Evolutionary conservation across 208 protist species (phyloP), one percentile per base, ranked within the genome.

Genomic region (Leishmania tropica): DNA sequence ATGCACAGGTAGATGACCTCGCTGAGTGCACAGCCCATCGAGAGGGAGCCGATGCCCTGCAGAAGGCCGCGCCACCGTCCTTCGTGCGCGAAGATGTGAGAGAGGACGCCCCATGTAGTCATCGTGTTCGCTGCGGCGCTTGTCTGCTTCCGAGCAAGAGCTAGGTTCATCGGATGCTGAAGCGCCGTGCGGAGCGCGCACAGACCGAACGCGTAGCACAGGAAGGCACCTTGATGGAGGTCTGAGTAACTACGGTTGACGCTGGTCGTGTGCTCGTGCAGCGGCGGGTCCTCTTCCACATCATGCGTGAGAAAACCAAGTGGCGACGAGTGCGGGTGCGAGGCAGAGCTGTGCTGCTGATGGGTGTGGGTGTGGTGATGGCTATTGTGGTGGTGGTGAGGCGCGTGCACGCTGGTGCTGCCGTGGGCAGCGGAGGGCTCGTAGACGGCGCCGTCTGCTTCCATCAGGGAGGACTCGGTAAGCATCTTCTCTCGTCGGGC

Each of bases 161-260:
- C 94, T 8, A 97, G 60, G 83, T 94, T 97, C 15, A 97, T 85
- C 3, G 94, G 94, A 68, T 97, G 94, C 91, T 97, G 94, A 56
- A 90, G 37, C 0, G 90, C 90, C 35, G 92, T 97, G 53, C 94
- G 90, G 31, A 91, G 35, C 42, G 89, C 90, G 76, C 94, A 97
- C 40, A 97, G 83, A 28, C 65, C 70, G 28, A 93, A 91, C 73
- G 90, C 89, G 81, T 93, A 94, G 35, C 74, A 56, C 17, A 95
- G 47, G 81, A 96, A 97, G 45, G 75, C 54, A 31, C 67, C 79
- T 37, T 86, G 86, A 71, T 94, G 79, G 15, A 97, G 76, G 77
- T 97, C 90, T 4, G 87, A 90, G 85, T 95, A 97, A 82, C 89
- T 89, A 28, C 94, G 88, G 68, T 88, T 95, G 47, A 97, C 87